Percentiles rank a stretch among this genome's conserved stretches.
phyloP scores from a whole-genome alignment of 2,329 filamentous ascomycete species.

The Fusarium sp. region DNA sequence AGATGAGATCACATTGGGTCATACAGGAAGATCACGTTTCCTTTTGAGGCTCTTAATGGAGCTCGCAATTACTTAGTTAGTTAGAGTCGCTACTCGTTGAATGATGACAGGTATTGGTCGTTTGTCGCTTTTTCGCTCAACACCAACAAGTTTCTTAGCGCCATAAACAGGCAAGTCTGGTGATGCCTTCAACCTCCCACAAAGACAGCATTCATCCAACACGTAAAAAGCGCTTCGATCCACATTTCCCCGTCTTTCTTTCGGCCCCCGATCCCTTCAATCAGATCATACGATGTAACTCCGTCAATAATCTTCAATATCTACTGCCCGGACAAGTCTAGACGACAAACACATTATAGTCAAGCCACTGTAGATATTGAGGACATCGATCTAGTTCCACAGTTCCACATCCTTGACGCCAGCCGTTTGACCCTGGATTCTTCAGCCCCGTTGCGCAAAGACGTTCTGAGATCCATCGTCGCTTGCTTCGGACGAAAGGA shows the following conservation, averaged over 20 bases:
- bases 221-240: neutral
- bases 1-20: no score
- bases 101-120: neutral
- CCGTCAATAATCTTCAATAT: slow-evolving; percentile 8
- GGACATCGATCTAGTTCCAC: neutral
- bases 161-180: neutral
- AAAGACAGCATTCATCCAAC: neutral
- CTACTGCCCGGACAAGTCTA: neutral
- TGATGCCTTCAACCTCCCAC: slow-evolving; percentile 21
- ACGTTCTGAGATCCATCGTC: neutral
- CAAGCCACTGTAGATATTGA: slow-evolving; percentile 8
- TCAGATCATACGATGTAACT: slow-evolving; percentile 7
- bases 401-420: slow-evolving; percentile 2
- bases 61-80: no score
- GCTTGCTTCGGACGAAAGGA: slow-evolving; percentile 23
- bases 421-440: neutral
- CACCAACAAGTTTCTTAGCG: neutral
- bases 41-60: no score
- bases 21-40: no score
- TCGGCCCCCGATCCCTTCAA: neutral
- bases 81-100: no score
- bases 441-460: neutral
- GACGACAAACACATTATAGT: neutral
- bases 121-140: neutral
- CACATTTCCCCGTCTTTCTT: neutral